These are phyloP conservation scores for Xenosphaeropsis pyriputrescens DNA, from an alignment of 2,329 filamentous ascomycete genomes.

Conservation along the genomic window DNA sequence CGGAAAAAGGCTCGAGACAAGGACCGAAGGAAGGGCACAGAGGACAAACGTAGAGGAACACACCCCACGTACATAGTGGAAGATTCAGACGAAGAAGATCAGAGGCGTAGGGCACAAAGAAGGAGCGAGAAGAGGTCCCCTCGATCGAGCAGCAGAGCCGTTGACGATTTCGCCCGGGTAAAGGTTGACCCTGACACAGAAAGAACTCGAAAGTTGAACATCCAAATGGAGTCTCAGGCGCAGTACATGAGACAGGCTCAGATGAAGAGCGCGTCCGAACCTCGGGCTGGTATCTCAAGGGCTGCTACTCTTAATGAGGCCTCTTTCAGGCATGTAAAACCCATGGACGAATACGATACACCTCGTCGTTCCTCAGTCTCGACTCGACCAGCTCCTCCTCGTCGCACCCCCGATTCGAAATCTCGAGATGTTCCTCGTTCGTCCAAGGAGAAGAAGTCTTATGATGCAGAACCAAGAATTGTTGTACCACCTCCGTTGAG, in stretches of 20 bases:
- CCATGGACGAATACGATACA: constrained; percentile 14
- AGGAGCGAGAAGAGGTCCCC: constrained; percentile 10
- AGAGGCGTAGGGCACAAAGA: constrained; percentile 7
- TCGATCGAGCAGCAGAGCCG: constrained; percentile 9
- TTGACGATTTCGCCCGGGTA: constrained; percentile 4
- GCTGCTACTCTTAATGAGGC: too few relatives aligned
- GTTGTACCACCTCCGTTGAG: constrained; percentile 10
- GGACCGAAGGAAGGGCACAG: constrained; percentile 20
- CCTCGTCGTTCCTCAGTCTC: constrained; percentile 15
- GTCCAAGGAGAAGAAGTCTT: constrained; percentile 3
- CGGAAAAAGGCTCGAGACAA: constrained; percentile 22
- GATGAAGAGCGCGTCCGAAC: constrained; percentile 16
- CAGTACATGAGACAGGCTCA: constrained; percentile 15
- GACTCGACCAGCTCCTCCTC: constrained; percentile 11
- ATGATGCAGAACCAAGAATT: constrained; percentile 15
- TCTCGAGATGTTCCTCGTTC: constrained; percentile 4
- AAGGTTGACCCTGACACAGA: neutral
- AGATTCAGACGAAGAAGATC: constrained; percentile 10
- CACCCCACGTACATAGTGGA: constrained; percentile 11
- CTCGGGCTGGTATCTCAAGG: constrained; percentile 2
- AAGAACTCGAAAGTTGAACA: constrained; percentile 5
- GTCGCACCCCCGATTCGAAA: constrained; percentile 3
- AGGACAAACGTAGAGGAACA: constrained; percentile 14
- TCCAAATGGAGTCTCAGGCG: constrained; percentile 11
- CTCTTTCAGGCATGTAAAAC: constrained; percentile 1